A percentile compares a stretch with the other conserved stretches of the same genome.
phyloP scores from a whole-genome alignment of 169 alveolate genomes.

The Eimeria zaria region DNA sequence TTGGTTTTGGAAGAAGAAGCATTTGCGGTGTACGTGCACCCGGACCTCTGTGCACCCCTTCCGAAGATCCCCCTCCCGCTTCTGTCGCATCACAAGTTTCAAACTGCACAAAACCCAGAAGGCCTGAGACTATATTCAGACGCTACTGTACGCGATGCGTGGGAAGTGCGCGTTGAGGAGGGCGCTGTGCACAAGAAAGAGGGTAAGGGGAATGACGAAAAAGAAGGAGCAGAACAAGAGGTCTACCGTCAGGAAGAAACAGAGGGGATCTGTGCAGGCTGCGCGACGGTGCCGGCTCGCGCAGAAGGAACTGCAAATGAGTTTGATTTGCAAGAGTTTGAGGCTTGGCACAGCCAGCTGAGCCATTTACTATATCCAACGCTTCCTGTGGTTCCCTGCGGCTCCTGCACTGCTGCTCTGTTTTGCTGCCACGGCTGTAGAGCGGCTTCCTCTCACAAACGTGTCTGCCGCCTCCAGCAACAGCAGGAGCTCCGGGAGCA shows the following conservation, averaged over 20 bases:
- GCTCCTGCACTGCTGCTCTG: constrained; percentile 60
- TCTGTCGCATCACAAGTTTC: background rate
- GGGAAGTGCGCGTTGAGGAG: constrained; percentile 31
- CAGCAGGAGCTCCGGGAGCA: background rate
- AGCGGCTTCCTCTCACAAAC: constrained; percentile 63
- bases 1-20: constrained; percentile 66
- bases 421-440: constrained; percentile 54
- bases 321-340: background rate
- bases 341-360: background rate
- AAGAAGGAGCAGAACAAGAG: background rate
- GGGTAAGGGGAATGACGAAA: background rate
- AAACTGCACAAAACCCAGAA: background rate
- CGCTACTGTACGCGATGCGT: background rate
- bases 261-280: constrained; percentile 44
- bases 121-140: background rate
- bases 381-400: constrained; percentile 51
- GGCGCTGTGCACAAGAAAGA: background rate
- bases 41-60: constrained; percentile 38
- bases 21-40: constrained; percentile 55
- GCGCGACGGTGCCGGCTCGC: constrained; percentile 58
- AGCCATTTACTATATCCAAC: constrained; percentile 5
- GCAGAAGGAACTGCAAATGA: background rate
- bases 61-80: constrained; percentile 19
- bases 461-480: constrained; percentile 15
- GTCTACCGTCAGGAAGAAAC: background rate